Evolutionary conservation across 305 asterid genomes (phyloP).

Genomic region (Petunia hybrid): DNA sequence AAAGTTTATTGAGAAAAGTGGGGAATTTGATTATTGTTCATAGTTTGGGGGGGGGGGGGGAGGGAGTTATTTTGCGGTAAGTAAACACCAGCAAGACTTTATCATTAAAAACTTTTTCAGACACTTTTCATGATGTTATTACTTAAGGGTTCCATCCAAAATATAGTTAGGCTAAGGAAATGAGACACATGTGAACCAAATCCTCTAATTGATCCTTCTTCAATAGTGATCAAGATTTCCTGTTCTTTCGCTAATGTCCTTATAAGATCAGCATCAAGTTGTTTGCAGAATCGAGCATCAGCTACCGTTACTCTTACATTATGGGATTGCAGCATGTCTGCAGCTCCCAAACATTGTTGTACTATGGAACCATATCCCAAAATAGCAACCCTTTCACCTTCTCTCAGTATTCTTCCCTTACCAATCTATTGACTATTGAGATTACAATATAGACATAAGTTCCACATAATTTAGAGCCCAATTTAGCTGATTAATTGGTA

Average conservation of each 20-base stretch:
- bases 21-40: too few relatives aligned
- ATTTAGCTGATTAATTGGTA: constrained; percentile 43
- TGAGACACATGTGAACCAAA: constrained; percentile 81
- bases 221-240: constrained; percentile 71
- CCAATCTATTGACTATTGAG: constrained; percentile 54
- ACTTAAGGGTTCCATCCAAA: constrained; percentile 75
- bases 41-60: too few relatives aligned
- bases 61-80: too few relatives aligned
- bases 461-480: background rate
- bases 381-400: constrained; percentile 71
- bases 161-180: constrained; percentile 65
- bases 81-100: too few relatives aligned
- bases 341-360: constrained; percentile 70
- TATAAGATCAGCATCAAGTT: constrained; percentile 67
- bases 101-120: too few relatives aligned
- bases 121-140: too few relatives aligned
- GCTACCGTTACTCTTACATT: constrained; percentile 55
- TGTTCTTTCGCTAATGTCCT: constrained; percentile 71
- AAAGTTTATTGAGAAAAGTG: too few relatives aligned
- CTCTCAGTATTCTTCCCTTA: constrained; percentile 66
- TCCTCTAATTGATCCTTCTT: constrained; percentile 84
- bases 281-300: constrained; percentile 78
- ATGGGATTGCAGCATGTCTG: constrained; percentile 52
- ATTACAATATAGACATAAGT: background rate
- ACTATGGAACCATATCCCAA: constrained; percentile 74